These are phyloP conservation scores for Ceratobasidium sp. DNA, from an alignment of 1,284 basidiomycete genomes.

Conservation along the genomic window DNA sequence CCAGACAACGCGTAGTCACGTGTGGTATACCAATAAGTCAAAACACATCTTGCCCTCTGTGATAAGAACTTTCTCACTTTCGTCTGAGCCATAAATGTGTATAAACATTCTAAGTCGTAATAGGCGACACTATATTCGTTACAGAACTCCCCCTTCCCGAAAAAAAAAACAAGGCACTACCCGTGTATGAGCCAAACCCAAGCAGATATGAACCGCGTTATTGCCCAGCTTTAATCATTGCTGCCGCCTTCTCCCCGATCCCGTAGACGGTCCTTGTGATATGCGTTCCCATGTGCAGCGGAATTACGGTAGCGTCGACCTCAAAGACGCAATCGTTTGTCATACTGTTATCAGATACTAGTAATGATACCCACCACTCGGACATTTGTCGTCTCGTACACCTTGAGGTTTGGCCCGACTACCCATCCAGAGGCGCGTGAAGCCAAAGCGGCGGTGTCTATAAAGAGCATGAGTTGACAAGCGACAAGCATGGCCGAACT, in stretches of 20 bases:
- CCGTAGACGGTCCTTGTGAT: constrained; percentile 58
- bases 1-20: constrained; percentile 39
- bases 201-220: not conserved
- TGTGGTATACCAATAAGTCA: not conserved
- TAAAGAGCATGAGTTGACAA: not conserved
- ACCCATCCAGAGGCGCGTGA: constrained; percentile 57
- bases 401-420: constrained; percentile 55
- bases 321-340: not conserved
- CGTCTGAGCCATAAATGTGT: too few species aligned
- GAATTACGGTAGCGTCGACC: constrained; percentile 54
- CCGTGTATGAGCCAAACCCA: not conserved
- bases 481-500: not conserved
- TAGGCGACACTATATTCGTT: not conserved
- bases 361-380: constrained; percentile 44
- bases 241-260: constrained; percentile 55
- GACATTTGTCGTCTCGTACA: constrained; percentile 57
- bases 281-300: constrained; percentile 57
- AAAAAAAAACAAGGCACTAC: not conserved
- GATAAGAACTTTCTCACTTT: too few species aligned
- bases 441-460: constrained; percentile 54
- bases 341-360: too few species aligned
- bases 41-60: not conserved
- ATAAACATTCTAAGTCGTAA: not conserved
- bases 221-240: constrained; percentile 49
- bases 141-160: not conserved